A percentile compares a stretch with the other conserved stretches of the same genome.
phyloP scores from a whole-genome alignment of 139 green algal genomes.

The Bryopsis sp. region DNA sequence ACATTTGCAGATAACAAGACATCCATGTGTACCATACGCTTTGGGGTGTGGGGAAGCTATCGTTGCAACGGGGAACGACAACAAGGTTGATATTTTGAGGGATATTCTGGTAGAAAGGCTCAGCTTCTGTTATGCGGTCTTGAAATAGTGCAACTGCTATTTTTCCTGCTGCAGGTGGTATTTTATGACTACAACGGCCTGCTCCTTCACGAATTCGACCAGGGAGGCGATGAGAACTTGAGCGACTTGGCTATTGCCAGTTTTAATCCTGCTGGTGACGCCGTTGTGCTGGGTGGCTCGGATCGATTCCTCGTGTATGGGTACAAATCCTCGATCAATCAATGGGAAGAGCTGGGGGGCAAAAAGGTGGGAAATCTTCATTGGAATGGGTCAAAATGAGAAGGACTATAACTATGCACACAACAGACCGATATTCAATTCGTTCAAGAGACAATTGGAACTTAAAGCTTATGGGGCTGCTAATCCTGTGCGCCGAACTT shows the following conservation, averaged over 20 bases:
- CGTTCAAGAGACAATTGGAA: too few species aligned
- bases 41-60: slow-evolving; percentile 54
- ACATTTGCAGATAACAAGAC: slow-evolving; percentile 33
- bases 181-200: slow-evolving; percentile 53
- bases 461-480: too few species aligned
- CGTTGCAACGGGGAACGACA: slow-evolving; percentile 49
- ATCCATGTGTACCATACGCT: slow-evolving; percentile 52
- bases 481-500: too few species aligned
- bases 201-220: slow-evolving; percentile 54
- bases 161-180: slow-evolving; percentile 36
- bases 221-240: slow-evolving; percentile 35
- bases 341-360: slow-evolving; percentile 39
- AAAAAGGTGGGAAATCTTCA: slow-evolving; percentile 41
- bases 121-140: neutral
- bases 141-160: too few species aligned
- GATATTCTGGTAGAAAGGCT: neutral
- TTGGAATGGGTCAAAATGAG: too few species aligned
- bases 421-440: too few species aligned
- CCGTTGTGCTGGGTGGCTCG: slow-evolving; percentile 53
- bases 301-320: slow-evolving; percentile 57
- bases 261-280: slow-evolving; percentile 62
- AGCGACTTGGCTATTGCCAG: slow-evolving; percentile 39
- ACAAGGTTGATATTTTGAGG: slow-evolving; percentile 30
- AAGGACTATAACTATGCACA: too few species aligned
- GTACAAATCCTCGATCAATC: slow-evolving; percentile 25